Conservation (phyloP, 2,329 filamentous ascomycete genomes). For the Akanthomyces uredinophilus region DNA sequence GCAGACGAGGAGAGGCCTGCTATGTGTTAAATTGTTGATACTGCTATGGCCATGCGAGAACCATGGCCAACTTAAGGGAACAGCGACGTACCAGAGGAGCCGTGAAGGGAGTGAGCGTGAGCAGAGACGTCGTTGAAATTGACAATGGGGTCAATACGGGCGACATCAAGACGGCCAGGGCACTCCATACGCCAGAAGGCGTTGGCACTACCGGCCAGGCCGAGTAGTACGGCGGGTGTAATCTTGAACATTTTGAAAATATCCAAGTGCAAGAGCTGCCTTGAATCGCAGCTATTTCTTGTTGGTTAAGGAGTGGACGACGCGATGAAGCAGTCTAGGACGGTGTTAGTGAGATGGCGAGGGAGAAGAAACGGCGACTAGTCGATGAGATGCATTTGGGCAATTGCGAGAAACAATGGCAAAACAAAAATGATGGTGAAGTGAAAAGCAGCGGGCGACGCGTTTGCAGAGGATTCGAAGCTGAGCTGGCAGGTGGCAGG, state of each 20-base stretch:
- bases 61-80: neutral
- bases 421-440: constrained; percentile 5
- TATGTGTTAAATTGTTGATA: neutral
- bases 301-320: constrained; percentile 30
- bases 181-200: constrained; percentile 93
- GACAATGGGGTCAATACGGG: constrained; percentile 73
- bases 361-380: neutral
- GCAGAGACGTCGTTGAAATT: constrained; percentile 51
- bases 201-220: constrained; percentile 37
- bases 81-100: constrained; percentile 63
- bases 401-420: constrained; percentile 1
- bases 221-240: constrained; percentile 27
- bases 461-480: neutral
- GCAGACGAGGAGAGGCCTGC: constrained; percentile 61
- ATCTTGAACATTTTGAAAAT: constrained; percentile 31
- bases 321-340: constrained; percentile 30
- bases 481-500: constrained; percentile 6
- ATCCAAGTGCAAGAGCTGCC: constrained; percentile 22
- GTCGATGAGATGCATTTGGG: constrained; percentile 2
- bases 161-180: constrained; percentile 62
- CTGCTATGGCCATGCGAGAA: neutral
- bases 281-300: constrained; percentile 12
- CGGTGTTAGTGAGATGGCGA: constrained; percentile 5
- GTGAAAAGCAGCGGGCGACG: constrained; percentile 14
- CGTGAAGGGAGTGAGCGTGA: constrained; percentile 73